phyloP scores from a whole-genome alignment of 164 flowering plant genomes.

The Magnolia kwangsiensis region DNA sequence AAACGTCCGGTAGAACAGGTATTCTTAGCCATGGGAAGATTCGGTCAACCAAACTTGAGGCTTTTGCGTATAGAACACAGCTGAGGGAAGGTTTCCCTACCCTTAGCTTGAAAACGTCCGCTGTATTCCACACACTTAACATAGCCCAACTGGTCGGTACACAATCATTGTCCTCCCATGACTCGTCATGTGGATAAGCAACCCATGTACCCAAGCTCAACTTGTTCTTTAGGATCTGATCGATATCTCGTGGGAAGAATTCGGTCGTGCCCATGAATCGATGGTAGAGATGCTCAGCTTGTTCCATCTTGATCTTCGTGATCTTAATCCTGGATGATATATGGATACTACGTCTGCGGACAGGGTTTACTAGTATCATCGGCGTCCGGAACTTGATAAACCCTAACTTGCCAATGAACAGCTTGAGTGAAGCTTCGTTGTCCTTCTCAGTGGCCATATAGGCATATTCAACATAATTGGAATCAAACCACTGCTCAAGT shows the following conservation, averaged over 20 bases:
- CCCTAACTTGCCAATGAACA: slow-evolving; percentile 46
- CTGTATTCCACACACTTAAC: slow-evolving; percentile 73
- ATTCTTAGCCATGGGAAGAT: slow-evolving; percentile 41
- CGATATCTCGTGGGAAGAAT: slow-evolving; percentile 64
- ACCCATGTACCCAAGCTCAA: slow-evolving; percentile 72
- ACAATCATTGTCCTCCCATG: slow-evolving; percentile 16
- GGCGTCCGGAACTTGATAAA: slow-evolving; percentile 49
- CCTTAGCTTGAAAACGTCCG: slow-evolving; percentile 56
- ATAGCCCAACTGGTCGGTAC: slow-evolving; percentile 55
- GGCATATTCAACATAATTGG: slow-evolving; percentile 45
- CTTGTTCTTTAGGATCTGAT: slow-evolving; percentile 37
- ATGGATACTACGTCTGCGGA: slow-evolving; percentile 11
- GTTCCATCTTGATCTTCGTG: slow-evolving; percentile 33
- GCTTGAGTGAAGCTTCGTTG: slow-evolving; percentile 53
- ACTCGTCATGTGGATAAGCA: slow-evolving; percentile 34
- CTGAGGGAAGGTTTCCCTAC: slow-evolving; percentile 38
- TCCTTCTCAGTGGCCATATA: slow-evolving; percentile 80
- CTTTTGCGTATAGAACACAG: slow-evolving; percentile 29
- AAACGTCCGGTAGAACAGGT: slow-evolving; percentile 45
- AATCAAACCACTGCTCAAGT: slow-evolving; percentile 61
- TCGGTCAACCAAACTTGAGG: slow-evolving; percentile 27
- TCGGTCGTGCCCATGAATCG: slow-evolving; percentile 39
- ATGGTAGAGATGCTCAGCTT: slow-evolving; percentile 51
- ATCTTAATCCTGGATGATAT: slow-evolving; percentile 29
- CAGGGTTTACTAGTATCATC: slow-evolving; percentile 56